Conservation (phyloP, 768 basidiomycete species). For the Termitomyces sp. region DNA sequence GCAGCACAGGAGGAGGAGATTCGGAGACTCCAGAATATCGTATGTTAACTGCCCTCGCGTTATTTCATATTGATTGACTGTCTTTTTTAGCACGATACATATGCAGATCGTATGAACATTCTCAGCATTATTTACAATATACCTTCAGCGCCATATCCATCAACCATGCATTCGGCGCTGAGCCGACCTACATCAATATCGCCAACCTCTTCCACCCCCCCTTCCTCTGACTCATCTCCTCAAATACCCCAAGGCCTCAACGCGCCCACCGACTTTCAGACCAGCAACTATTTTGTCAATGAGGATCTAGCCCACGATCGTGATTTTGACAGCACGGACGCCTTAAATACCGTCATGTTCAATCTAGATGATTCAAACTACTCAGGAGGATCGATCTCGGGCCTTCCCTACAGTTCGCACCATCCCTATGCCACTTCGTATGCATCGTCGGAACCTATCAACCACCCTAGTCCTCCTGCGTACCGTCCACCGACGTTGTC, state of each 20-base stretch:
- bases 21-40: slow-evolving; percentile 80
- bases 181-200: slow-evolving; percentile 16
- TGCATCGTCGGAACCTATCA: slow-evolving; percentile 27
- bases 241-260: slow-evolving; percentile 34
- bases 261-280: slow-evolving; percentile 34
- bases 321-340: slow-evolving; percentile 34
- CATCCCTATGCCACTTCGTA: slow-evolving; percentile 56
- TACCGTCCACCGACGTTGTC: slow-evolving; percentile 31
- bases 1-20: slow-evolving; percentile 94
- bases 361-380: slow-evolving; percentile 32
- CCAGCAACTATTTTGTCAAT: slow-evolving; percentile 15
- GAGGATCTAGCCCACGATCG: slow-evolving; percentile 19
- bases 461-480: slow-evolving; percentile 17
- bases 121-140: slow-evolving; percentile 87
- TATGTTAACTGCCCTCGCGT: slow-evolving; percentile 37
- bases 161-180: slow-evolving; percentile 40
- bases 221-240: slow-evolving; percentile 45
- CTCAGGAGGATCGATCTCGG: slow-evolving; percentile 23
- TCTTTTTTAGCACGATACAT: slow-evolving; percentile 78
- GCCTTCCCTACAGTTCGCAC: slow-evolving; percentile 26
- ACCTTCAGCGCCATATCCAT: slow-evolving; percentile 68
- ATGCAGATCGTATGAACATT: slow-evolving; percentile 92
- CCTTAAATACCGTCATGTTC: slow-evolving; percentile 46
- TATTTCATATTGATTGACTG: slow-evolving; percentile 6
- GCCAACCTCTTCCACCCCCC: slow-evolving; percentile 41